A percentile compares a stretch with the other conserved stretches of the same genome.
Evolutionary conservation across 352 stramenopile species (phyloP).

Genomic region (Globisporangium apiculatum): DNA sequence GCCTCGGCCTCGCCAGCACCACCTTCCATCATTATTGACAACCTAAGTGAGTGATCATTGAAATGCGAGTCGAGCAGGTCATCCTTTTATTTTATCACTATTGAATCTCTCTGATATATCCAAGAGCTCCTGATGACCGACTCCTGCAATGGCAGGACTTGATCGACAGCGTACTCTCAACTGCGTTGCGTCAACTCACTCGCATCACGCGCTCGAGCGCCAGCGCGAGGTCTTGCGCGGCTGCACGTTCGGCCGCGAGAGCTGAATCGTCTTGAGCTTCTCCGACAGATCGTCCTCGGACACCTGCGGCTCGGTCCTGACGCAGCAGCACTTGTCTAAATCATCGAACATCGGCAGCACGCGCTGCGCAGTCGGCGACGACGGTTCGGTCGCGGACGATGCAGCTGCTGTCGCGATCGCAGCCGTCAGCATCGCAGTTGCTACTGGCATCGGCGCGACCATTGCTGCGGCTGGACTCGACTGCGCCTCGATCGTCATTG

Average conservation of each 20-base stretch:
- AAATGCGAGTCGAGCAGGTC: not conserved
- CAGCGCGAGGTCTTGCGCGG: slow-evolving; percentile 37
- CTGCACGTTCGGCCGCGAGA: slow-evolving; percentile 47
- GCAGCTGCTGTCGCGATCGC: not conserved
- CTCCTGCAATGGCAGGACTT: not conserved
- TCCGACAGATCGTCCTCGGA: slow-evolving; percentile 49
- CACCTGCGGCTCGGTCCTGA: slow-evolving; percentile 16
- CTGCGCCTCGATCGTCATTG: not conserved
- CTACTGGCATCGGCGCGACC: not conserved
- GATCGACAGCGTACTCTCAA: not conserved
- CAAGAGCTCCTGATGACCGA: not conserved
- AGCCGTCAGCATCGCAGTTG: not conserved
- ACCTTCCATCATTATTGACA: not conserved
- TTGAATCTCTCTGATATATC: not conserved
- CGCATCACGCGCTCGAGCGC: slow-evolving; percentile 11
- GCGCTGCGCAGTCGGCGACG: no score
- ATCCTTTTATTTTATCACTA: not conserved
- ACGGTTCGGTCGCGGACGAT: not conserved
- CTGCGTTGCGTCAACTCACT: no score
- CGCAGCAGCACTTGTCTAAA: no score
- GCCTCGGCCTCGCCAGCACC: not conserved
- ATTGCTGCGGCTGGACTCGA: slow-evolving; percentile 7
- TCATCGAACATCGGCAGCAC: no score
- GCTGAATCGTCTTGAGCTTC: slow-evolving; percentile 62
- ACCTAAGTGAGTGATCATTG: not conserved